phyloP scores from a whole-genome alignment of 768 basidiomycete genomes.

The Daedaleopsis nitida region DNA sequence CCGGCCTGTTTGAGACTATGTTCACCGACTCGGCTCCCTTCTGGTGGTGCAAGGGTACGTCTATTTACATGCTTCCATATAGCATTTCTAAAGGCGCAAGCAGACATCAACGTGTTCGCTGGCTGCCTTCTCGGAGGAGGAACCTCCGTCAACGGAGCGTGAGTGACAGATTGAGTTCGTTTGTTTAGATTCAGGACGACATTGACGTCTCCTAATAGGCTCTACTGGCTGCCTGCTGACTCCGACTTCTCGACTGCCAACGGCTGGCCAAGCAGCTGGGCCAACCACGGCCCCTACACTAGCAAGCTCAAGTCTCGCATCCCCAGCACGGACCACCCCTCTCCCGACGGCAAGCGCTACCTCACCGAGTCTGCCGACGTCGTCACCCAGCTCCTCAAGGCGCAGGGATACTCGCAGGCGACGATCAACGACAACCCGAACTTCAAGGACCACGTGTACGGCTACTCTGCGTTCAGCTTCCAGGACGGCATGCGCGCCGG shows the following conservation, averaged over 20 bases:
- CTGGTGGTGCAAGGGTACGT: slow-evolving; percentile 65
- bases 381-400: slow-evolving; percentile 43
- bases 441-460: slow-evolving; percentile 59
- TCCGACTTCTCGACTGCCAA: slow-evolving; percentile 49
- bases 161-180: slow-evolving; percentile 23
- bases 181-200: background rate
- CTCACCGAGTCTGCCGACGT: slow-evolving; percentile 52
- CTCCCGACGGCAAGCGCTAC: slow-evolving; percentile 61
- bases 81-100: too few species aligned
- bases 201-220: slow-evolving; percentile 17
- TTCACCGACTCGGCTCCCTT: slow-evolving; percentile 57
- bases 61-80: background rate
- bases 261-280: slow-evolving; percentile 61
- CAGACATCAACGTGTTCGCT: slow-evolving; percentile 62
- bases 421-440: slow-evolving; percentile 61
- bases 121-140: slow-evolving; percentile 68
- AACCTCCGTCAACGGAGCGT: slow-evolving; percentile 66
- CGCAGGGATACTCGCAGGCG: slow-evolving; percentile 51
- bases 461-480: slow-evolving; percentile 49
- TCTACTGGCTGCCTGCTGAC: slow-evolving; percentile 58
- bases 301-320: slow-evolving; percentile 50
- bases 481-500: slow-evolving; percentile 46
- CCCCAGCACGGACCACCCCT: slow-evolving; percentile 59
- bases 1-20: slow-evolving; percentile 67
- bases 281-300: slow-evolving; percentile 52